phyloP scores from a whole-genome alignment of 805 yeast species.

The Spencermartinsiella europaea region DNA sequence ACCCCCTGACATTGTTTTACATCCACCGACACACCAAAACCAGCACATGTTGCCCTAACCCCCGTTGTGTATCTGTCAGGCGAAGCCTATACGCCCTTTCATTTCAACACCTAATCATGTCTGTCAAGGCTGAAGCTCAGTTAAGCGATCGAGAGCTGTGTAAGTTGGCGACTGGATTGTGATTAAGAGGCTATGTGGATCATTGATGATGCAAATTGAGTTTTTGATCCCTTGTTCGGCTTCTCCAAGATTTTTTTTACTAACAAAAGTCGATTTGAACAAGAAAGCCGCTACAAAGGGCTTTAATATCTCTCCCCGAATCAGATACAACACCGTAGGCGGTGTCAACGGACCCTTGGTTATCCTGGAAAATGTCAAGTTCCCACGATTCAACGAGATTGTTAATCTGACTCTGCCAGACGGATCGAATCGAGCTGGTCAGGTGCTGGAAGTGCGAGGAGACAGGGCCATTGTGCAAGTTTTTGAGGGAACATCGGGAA shows the following conservation, averaged over 20 bases:
- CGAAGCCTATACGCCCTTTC: slow-evolving; percentile 1
- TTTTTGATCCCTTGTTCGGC: neutral
- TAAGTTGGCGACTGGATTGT: slow-evolving; percentile 12
- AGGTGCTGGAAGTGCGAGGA: slow-evolving; percentile 96
- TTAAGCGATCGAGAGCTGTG: slow-evolving; percentile 32
- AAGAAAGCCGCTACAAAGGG: slow-evolving; percentile 90
- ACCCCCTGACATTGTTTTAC: neutral
- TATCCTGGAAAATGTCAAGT: slow-evolving; percentile 77
- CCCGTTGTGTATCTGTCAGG: neutral
- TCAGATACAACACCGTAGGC: slow-evolving; percentile 92
- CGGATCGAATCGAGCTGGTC: slow-evolving; percentile 93
- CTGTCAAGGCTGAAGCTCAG: slow-evolving; percentile 21
- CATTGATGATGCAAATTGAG: neutral
- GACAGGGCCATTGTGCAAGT: slow-evolving; percentile 97
- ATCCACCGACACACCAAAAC: too few relatives aligned
- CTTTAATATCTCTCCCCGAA: slow-evolving; percentile 84
- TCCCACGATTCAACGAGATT: slow-evolving; percentile 91
- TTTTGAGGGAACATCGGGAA: slow-evolving; percentile 98
- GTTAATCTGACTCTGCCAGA: slow-evolving; percentile 96
- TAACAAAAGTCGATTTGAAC: slow-evolving; percentile 57
- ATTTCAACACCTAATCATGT: slow-evolving; percentile 6
- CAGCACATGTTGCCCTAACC: neutral
- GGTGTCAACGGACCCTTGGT: slow-evolving; percentile 99
- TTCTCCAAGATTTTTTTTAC: neutral
- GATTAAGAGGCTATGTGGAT: neutral